Base-by-base conservation (phyloP, 2,329 filamentous ascomycete genomes). In the Cladophialophora carrionii region DNA sequence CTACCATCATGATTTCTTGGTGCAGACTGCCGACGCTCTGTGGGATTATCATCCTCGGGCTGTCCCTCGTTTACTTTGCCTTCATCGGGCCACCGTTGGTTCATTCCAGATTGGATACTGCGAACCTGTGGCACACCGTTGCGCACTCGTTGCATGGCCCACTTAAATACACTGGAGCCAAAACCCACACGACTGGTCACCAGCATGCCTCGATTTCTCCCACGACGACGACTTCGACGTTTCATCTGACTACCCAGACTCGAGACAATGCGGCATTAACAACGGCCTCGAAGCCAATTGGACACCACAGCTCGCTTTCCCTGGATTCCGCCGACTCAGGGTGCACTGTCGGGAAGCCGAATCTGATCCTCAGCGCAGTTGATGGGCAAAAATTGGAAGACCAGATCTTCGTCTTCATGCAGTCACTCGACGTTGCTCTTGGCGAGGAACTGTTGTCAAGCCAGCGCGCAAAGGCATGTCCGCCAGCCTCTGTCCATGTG, bases 401-500 rank as follows among this genome's bases (percentile, higher is more conserved):
- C 24, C 55, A 64, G 37, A 56, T 64, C 26, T 64, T 64, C 48
- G 59, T 64, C 34, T 64, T 64, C 46, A 59, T 59, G 62, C 62
- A 64, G 49, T 64, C 62, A 1, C 56, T 64, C 22, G 62, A 64
- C 17, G 4, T 55, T 10, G 62, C 62, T 1, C 32, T 64, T 22
- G 43, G 46, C 1, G 48, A 46, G 24, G 62, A 60, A 20, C 29
- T 48, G 8, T 56, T 60, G 9, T 7, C 55, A 14, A 20, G n/a
- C 12, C 56, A 59, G 17, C 55, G 62, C 8, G 24, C 31, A 17
- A 60, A 54, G 10, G 41, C 55, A 14, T 64, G 56, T 34, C 62
- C 56, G 10, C 24, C 62, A n/a, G 55, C 62, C n/a, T 31, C 62
- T 7, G 62, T 64, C n/a, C 31, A 71, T 66, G 81, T 70, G 57